A percentile compares a stretch with the other conserved stretches of the same genome.
These are phyloP conservation scores for Xeromyces bisporus DNA, from an alignment of 495 filamentous ascomycete genomes.

Conservation along the genomic window DNA sequence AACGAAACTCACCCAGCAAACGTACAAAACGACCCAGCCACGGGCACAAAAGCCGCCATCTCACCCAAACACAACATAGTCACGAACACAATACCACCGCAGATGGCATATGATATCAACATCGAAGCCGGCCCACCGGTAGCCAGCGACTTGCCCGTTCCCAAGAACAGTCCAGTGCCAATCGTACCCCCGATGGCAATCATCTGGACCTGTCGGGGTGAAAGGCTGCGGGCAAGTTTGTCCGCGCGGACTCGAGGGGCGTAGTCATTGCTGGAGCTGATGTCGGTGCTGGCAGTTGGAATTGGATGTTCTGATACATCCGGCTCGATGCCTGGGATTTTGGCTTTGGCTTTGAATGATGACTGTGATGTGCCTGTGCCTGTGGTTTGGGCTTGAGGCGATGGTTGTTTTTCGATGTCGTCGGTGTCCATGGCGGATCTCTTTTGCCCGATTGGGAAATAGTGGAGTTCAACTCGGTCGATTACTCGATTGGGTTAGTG, in stretches of 20 bases:
- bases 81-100: conserved; percentile 31
- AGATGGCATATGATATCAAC: conserved; percentile 37
- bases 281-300: too few species aligned
- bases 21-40: conserved; percentile 35
- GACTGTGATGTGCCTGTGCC: too few species aligned
- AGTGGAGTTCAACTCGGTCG: too few species aligned
- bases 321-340: too few species aligned
- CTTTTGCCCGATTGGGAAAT: background rate
- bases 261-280: conserved; percentile 1
- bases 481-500: too few species aligned
- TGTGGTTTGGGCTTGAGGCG: too few species aligned
- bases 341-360: too few species aligned
- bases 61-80: conserved; percentile 35
- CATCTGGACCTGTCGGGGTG: conserved; percentile 42
- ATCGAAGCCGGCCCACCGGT: conserved; percentile 46
- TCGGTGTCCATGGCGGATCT: background rate
- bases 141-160: conserved; percentile 40
- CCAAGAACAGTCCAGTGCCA: conserved; percentile 48
- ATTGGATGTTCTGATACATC: too few species aligned
- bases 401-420: conserved; percentile 15
- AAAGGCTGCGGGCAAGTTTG: conserved; percentile 20
- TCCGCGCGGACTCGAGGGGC: conserved; percentile 13
- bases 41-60: conserved; percentile 33
- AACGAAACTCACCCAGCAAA: conserved; percentile 27
- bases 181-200: conserved; percentile 48